Conservation (phyloP, 805 yeast species). For the Schwanniomyces pseudopolymorphus region DNA sequence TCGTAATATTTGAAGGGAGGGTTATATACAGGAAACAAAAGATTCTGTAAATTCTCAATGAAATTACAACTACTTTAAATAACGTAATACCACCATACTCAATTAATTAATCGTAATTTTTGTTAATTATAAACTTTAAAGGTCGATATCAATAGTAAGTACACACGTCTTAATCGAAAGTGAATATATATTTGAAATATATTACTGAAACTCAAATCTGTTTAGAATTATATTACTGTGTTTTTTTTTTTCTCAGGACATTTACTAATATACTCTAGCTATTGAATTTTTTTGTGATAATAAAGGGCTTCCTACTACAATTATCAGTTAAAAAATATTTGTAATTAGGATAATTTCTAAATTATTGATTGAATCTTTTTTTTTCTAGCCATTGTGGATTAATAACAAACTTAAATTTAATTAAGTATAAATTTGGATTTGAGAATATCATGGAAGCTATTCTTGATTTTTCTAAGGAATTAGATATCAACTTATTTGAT, state of each 20-base stretch:
- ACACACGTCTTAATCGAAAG: background rate
- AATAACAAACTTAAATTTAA: background rate
- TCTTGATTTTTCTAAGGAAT: constrained; percentile 80
- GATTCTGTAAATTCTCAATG: background rate
- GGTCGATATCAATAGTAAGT: background rate
- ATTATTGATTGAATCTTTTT: background rate
- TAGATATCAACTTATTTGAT: constrained; percentile 79
- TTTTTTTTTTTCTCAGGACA: background rate
- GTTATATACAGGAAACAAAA: background rate
- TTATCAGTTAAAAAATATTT: background rate
- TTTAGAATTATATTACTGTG: background rate
- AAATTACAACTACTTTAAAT: background rate
- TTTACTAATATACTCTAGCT: background rate
- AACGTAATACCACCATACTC: background rate
- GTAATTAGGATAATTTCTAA: background rate
- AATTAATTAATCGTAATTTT: background rate
- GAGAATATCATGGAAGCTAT: constrained; percentile 68
- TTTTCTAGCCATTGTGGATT: background rate
- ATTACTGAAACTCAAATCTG: background rate
- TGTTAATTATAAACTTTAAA: background rate
- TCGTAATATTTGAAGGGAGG: background rate
- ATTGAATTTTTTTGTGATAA: background rate
- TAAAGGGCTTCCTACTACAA: background rate
- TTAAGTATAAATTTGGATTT: background rate
- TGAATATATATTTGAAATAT: too few species aligned